Base-by-base conservation (phyloP, 371 early-diverging fungal genomes). In the Mortierella sp. region DNA sequence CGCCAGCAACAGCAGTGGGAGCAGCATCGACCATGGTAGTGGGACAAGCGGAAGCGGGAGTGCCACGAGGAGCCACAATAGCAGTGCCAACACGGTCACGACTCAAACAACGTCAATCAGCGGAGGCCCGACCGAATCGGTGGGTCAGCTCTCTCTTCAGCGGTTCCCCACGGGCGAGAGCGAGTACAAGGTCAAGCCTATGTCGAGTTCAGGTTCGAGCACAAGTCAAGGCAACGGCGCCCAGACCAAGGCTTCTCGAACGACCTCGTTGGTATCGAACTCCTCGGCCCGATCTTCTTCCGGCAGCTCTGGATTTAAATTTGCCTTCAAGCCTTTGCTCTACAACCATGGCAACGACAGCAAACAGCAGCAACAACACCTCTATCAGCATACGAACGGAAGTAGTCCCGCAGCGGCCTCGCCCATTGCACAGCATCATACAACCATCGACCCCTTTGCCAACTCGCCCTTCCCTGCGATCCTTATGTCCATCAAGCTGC, bases 281-380 rank as follows among this genome's bases (percentile, higher is more conserved):
- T 68, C 72, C 52, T 82, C 83, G 78, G 83, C 72, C 78, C 83
- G 83, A 71, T 81, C 82, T 74, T 82, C 83, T 74, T 78, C 83
- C 78, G 83, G 78, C 4, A 78, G 71, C 61, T 70, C 74, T 47
- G 75, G 78, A 71, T 82, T 82, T 69, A 82, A 72, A 52, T 82
- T 82, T 72, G 24, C 73, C n/a, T 81, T 82, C 67, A 82, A 78
- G 58, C 78, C 82, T 29, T 70, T 76, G 74, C 72, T 80, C 45
- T 78, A 78, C 67, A 74, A 41, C 58, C 75, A 78, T 48, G 70
- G 75, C 71, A 82, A 71, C 48, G 76, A 78, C 53, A 82, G 66
- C 55, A 81, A 74, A 47, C 65, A 69, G 50, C 73, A 69, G 50
- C 73, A 76, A 41, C 80, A 80, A 40, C 74, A 64, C 26, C 34